A percentile compares a stretch with the other conserved stretches of the same genome.
These are phyloP conservation scores for Aspergillus puulaauensis DNA, from an alignment of 2,329 filamentous ascomycete species.

Conservation along the genomic window DNA sequence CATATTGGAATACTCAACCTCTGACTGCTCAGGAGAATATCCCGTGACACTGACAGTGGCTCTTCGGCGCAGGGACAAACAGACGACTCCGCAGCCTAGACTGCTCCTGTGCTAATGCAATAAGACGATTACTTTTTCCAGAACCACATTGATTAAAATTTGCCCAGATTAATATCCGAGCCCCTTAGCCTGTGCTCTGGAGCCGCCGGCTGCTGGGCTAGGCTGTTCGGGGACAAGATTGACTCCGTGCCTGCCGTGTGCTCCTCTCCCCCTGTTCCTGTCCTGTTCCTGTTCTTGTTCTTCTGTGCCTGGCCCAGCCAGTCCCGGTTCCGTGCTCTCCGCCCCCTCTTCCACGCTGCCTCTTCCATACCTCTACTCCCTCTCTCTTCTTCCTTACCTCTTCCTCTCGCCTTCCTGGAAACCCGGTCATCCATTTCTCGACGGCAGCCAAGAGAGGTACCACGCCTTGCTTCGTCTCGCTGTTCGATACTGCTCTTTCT, in stretches of 20 bases:
- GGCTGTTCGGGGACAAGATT: constrained; percentile 21
- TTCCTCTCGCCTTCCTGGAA: background rate
- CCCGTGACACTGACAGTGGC: constrained; percentile 18
- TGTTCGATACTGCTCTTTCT: constrained; percentile 4
- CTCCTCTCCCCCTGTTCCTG: background rate
- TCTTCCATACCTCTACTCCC: constrained; percentile 16
- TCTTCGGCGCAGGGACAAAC: constrained; percentile 20
- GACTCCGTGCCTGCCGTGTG: constrained; percentile 16
- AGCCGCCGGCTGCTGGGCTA: background rate
- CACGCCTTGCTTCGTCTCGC: constrained; percentile 12
- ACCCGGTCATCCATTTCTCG: background rate
- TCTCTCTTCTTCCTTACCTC: constrained; percentile 46
- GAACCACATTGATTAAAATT: constrained; percentile 3
- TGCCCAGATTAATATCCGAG: constrained; percentile 11
- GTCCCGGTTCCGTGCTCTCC: background rate
- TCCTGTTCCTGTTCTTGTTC: constrained; percentile 16
- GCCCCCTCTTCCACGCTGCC: constrained; percentile 14
- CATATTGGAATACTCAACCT: background rate
- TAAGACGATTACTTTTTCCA: background rate
- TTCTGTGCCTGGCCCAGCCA: background rate
- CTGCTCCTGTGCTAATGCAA: constrained; percentile 2
- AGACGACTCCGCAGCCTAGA: constrained; percentile 18
- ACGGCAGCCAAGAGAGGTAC: constrained; percentile 13
- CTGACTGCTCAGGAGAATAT: background rate
- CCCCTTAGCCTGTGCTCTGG: constrained; percentile 12